Evolutionary conservation across 2,329 filamentous ascomycete genomes (phyloP), one percentile per base, ranked within the genome.

Genomic region (Diaporthe destruens): DNA sequence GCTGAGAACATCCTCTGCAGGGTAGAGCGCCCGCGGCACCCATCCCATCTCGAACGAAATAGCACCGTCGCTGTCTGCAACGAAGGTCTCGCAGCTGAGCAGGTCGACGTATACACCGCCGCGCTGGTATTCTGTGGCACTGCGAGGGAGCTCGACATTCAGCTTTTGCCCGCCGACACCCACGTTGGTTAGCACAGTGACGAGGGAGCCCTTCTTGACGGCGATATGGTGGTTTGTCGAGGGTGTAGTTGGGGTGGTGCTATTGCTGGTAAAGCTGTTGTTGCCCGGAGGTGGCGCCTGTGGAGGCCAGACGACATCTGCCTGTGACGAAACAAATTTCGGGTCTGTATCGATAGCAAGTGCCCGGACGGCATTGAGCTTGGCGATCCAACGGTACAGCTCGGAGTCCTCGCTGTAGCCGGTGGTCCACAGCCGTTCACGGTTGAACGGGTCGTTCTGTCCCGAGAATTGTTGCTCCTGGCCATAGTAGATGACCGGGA

Each of bases 401-500:
- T 85, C 83, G 9, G 83, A 76, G 6, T 80, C 75, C 1, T 82
- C 86, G 74, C 83, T 77, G 79, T 86, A 91, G 8, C 80, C 81
- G 14, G 86, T 87, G 14, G 85, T 79, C 90, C 89, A 91, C 54
- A 88, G 82, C 9, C 89, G 87, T 77, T 91, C 88, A n/a, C 89
- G 87, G 76, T 87, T 87, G 66, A 83, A 84, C 0, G 84, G 81
- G 11, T 88, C 88, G 57, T 80, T 81, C 49, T 79, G 83, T n/a
- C 83, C 84, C 2, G 82, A 78, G 78, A 86, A 90, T 73, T 87
- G 88, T 77, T 92, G 90, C 80, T 92, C 91, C 74, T 90, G 88
- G 36, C 90, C 91, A 75, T 91, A 87, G 80, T 92, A 93, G 44
- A 92, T 84, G 71, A 91, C 89, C 1, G 90, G 90, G 42, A 92